These are phyloP conservation scores for Chlamydomonas schloesseri DNA, from an alignment of 139 green algal genomes.

Conservation along the genomic window DNA sequence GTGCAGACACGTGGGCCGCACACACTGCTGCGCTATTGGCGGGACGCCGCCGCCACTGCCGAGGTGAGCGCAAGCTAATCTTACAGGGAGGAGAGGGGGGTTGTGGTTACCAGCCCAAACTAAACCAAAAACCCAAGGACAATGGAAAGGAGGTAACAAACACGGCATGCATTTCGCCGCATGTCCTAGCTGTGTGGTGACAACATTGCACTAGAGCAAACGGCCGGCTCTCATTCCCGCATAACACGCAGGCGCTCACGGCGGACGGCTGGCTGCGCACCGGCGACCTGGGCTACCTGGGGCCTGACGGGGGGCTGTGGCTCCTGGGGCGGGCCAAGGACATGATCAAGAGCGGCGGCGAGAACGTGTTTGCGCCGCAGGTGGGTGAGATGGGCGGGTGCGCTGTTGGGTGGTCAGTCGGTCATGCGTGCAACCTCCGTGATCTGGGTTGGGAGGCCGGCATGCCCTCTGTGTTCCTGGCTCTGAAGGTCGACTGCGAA, in stretches of 20 bases:
- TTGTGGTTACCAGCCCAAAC: too few relatives aligned
- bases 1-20: conserved; percentile 82
- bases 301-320: conserved; percentile 73
- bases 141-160: too few relatives aligned
- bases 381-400: neutral
- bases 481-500: too few relatives aligned
- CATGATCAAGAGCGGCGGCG: conserved; percentile 90
- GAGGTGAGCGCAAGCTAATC: too few relatives aligned
- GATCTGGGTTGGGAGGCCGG: too few relatives aligned
- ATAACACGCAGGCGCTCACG: conserved; percentile 41
- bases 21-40: conserved; percentile 86
- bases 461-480: too few relatives aligned
- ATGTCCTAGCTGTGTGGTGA: too few relatives aligned
- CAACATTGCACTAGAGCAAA: too few relatives aligned
- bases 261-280: conserved; percentile 83
- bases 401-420: conserved; percentile 62
- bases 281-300: conserved; percentile 80
- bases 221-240: neutral
- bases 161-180: too few relatives aligned
- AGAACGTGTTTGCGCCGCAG: conserved; percentile 89
- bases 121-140: too few relatives aligned
- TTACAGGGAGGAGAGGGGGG: too few relatives aligned
- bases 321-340: conserved; percentile 90
- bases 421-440: neutral
- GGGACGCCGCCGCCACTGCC: conserved; percentile 59